Percentiles rank a stretch among this genome's conserved stretches.
Conservation (phyloP, 2,329 filamentous ascomycete genomes). For the Fonsecaea erecta region DNA sequence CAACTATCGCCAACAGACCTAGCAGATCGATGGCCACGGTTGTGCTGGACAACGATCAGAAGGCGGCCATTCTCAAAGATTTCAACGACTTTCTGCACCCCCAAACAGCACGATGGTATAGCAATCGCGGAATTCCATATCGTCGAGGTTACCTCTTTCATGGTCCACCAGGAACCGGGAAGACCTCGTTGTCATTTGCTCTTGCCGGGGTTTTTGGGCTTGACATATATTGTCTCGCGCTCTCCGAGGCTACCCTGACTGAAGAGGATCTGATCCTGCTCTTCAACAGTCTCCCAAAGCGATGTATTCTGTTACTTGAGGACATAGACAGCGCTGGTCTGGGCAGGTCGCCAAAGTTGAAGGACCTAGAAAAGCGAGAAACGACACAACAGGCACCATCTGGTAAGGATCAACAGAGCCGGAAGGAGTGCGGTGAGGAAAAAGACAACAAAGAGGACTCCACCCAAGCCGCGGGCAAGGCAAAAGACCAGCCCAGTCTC, state of each 20-base stretch:
- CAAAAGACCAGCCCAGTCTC: constrained; percentile 8
- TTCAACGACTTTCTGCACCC: constrained; percentile 72
- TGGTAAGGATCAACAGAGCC: neutral
- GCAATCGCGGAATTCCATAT: constrained; percentile 65
- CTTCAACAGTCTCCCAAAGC: constrained; percentile 64
- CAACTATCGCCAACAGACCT: constrained; percentile 32
- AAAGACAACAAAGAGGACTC: constrained; percentile 1
- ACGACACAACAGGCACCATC: neutral
- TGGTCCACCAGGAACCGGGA: constrained; percentile 75
- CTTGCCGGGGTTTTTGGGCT: constrained; percentile 69
- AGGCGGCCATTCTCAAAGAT: constrained; percentile 68
- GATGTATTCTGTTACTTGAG: constrained; percentile 70
- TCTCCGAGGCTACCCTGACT: constrained; percentile 64
- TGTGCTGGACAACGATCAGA: constrained; percentile 70
- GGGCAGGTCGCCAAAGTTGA: neutral
- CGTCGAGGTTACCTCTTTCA: constrained; percentile 78
- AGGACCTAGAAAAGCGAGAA: neutral
- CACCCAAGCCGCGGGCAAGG: neutral
- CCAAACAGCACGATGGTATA: constrained; percentile 34
- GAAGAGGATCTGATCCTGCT: constrained; percentile 65
- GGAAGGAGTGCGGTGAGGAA: neutral
- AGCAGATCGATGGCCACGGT: constrained; percentile 74
- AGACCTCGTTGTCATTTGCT: constrained; percentile 71
- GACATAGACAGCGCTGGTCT: constrained; percentile 71
- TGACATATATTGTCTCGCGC: constrained; percentile 67